Conservation (phyloP, 78 protist genomes). For the Parvularia atlantis region DNA sequence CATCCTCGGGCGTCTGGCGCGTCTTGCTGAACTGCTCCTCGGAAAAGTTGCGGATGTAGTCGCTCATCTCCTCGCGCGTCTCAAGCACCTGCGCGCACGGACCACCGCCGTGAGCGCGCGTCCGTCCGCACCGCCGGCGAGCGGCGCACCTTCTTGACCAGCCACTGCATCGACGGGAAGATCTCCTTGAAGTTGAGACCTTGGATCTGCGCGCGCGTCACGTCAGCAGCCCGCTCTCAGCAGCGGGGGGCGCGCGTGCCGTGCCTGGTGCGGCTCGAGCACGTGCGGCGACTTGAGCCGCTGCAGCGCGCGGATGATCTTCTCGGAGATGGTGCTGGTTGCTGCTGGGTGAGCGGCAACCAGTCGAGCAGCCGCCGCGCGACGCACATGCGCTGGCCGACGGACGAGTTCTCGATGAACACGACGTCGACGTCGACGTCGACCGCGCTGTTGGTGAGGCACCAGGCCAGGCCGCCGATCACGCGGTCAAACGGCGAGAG, state of each 20-base stretch:
- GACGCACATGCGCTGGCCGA: slow-evolving; percentile 58
- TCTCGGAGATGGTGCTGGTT: slow-evolving; percentile 39
- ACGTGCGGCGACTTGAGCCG: slow-evolving; percentile 74
- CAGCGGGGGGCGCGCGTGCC: too few relatives aligned
- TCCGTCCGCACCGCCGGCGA: not conserved
- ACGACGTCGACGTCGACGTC: slow-evolving; percentile 75
- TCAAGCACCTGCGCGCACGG: too few relatives aligned
- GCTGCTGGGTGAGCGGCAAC: too few relatives aligned
- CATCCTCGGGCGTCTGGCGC: slow-evolving; percentile 27
- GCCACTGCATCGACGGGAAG: slow-evolving; percentile 83
- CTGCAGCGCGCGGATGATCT: slow-evolving; percentile 59
- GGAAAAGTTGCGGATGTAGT: slow-evolving; percentile 40
- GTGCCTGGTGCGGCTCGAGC: slow-evolving; percentile 78
- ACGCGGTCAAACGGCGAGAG: slow-evolving; percentile 78
- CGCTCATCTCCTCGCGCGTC: slow-evolving; percentile 65
- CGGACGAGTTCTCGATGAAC: slow-evolving; percentile 70
- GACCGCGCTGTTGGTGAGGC: slow-evolving; percentile 51
- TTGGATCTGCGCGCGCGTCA: too few relatives aligned
- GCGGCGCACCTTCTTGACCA: slow-evolving; percentile 66
- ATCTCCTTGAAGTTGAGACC: slow-evolving; percentile 60
- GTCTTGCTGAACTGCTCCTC: slow-evolving; percentile 46
- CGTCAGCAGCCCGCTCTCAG: too few relatives aligned
- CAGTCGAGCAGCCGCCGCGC: not conserved
- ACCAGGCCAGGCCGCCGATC: slow-evolving; percentile 92
- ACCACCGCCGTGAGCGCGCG: slow-evolving; percentile 5